Base-by-base conservation (phyloP, 23 red algal species). In the Gracilaria caudata region DNA sequence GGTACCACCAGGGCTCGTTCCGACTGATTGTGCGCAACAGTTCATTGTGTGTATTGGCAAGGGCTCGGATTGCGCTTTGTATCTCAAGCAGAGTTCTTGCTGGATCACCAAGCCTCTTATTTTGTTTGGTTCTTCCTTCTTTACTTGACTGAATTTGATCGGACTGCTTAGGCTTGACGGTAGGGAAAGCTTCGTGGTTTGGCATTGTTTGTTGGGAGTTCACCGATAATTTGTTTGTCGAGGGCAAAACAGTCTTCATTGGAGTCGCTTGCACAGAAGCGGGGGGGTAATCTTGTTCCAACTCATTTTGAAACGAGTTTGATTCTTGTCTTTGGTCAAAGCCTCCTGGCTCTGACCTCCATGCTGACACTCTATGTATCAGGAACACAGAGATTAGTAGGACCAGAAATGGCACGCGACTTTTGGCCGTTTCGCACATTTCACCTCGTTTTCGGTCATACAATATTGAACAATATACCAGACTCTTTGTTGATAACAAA, bases 21-120 rank as follows among this genome's bases (percentile, higher is more conserved):
- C 35, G 39, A 29, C 14, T 75, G 11, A 75, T 47, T 47, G 38
- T 7, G 38, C 21, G 25, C 38, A 75, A 19, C 29, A 75, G 70
- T 8, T 75, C 70, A 49, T 75, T 75, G 19, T 75, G 70, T 19
- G 70, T 29, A 30, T 25, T 49, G 4, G 70, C 1, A 28, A 75
- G 70, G 33, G 43, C 70, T 49, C 33, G 70, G 47, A 75, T 75
- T 24, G 70, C 43, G 43, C 8, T 49, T 49, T 49, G 70, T 25
- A 75, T 46, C 40, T 75, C 38, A 21, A 75, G 26, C 23, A 75
- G 11, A 26, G 37, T 75, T 47, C 40, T 75, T 26, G 61, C 32
- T 4, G 32, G 29, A 30, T 66, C 61, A 35, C 29, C 30, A 66
- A 36, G 30, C 14, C 30, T 5, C 3, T 66, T 35, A 3, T 66